Evolutionary conservation across 495 filamentous ascomycete genomes (phyloP), one percentile per base, ranked within the genome.

Genomic region (Trichoderma virens): DNA sequence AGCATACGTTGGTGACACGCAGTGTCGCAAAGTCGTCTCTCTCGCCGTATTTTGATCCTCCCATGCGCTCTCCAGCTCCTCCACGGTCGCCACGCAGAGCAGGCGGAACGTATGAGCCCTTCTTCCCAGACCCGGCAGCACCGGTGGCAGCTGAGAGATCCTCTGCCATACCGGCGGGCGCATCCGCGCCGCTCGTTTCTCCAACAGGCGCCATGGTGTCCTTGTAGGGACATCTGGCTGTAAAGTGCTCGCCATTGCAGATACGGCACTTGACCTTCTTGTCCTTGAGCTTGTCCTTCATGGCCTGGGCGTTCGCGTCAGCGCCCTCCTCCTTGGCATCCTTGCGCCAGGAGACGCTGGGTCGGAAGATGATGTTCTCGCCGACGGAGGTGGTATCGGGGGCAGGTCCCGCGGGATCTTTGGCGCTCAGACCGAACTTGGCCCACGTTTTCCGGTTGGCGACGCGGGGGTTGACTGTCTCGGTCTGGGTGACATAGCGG

Each of bases 261-360:
- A 98, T 98, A 81, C 94, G 87, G 78, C 94, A 98, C 83, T 97
- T 97, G 79, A 98, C 95, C 83, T 96, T 96, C 85, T 96, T 96
- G 78, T 97, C 91, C 86, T 93, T 96, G 65, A 97, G 82, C 82
- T 91, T 85, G 68, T 92, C 91, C 82, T 92, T 94, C 81, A 96
- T 87, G 70, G 83, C 83, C 71, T 85, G 85, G 64, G 85, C 86
- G 81, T 91, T 90, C 78, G 89, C 86, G 66, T 86, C 88, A 66
- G 82, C 80, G 70, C 80, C 77, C 75, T 92, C 91, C 76, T 93
- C 90, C 79, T 90, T 90, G 62, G 87, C 87, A 67, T 90, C 89
- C 70, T 87, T 86, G 79, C 91, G 92, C 91, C 91, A 98, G 82
- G 93, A 94, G 61, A 88, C 82, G 72, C 83, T 88, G 20, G 93